These are phyloP conservation scores for Fonsecaea multimorphosa DNA, from an alignment of 2,329 filamentous ascomycete genomes.

Conservation along the genomic window DNA sequence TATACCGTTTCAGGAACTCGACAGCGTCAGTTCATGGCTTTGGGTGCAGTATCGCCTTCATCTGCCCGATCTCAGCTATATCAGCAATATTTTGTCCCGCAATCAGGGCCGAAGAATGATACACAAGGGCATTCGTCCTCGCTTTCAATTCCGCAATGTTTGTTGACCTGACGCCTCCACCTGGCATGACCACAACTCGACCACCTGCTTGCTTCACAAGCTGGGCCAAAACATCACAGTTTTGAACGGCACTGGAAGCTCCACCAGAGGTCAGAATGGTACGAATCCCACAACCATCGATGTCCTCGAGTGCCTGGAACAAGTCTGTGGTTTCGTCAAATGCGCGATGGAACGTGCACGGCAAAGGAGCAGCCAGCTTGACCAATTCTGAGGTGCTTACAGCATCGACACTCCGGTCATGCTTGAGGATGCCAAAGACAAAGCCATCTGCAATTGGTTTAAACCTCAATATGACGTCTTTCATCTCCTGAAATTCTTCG, in stretches of 20 bases:
- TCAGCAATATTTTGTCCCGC: constrained; percentile 10
- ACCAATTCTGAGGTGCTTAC: constrained; percentile 53
- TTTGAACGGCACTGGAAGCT: constrained; percentile 46
- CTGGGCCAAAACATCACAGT: constrained; percentile 44
- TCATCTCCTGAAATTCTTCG: constrained; percentile 54
- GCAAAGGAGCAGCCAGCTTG: constrained; percentile 47
- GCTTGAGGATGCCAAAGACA: constrained; percentile 58
- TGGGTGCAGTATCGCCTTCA: background rate
- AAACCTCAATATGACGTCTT: constrained; percentile 46
- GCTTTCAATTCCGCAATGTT: constrained; percentile 45
- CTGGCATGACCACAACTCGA: constrained; percentile 55
- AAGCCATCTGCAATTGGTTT: constrained; percentile 53
- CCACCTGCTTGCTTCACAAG: constrained; percentile 32
- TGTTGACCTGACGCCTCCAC: constrained; percentile 56
- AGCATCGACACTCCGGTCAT: constrained; percentile 47
- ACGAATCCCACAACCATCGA: constrained; percentile 54
- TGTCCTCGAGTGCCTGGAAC: constrained; percentile 45
- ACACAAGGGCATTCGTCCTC: constrained; percentile 13
- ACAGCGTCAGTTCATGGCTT: background rate
- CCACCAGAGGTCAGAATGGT: constrained; percentile 58
- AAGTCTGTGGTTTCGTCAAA: constrained; percentile 49
- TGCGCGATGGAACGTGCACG: constrained; percentile 63
- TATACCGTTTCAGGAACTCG: background rate
- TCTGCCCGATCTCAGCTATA: constrained; percentile 1
- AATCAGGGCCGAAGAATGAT: constrained; percentile 26